phyloP scores from a whole-genome alignment of 1,284 basidiomycete genomes.

The Sporisorium scitamineum region DNA sequence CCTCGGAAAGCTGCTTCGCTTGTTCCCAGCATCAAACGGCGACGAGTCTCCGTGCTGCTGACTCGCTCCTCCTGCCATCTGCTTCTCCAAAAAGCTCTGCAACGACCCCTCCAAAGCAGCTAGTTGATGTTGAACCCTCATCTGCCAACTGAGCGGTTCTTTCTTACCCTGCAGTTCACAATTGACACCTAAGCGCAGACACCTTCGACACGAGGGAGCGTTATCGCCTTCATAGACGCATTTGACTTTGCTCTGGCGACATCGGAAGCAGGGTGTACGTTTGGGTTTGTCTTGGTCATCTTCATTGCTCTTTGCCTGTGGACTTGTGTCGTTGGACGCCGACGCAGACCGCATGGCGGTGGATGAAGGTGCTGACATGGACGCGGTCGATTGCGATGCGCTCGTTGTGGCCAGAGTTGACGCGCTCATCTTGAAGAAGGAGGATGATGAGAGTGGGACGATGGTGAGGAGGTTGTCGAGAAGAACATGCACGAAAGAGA shows the following conservation, averaged over 20 bases:
- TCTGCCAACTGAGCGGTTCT: conserved; percentile 44
- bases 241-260: conserved; percentile 41
- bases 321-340: conserved; percentile 12
- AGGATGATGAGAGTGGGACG: not conserved
- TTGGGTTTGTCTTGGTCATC: conserved; percentile 31
- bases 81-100: conserved; percentile 36
- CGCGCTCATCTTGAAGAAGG: not conserved
- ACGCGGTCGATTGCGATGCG: not conserved
- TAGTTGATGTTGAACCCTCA: conserved; percentile 39
- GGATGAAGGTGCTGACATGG: conserved; percentile 4
- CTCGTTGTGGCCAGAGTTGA: not conserved
- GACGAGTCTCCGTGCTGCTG: not conserved
- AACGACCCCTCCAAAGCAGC: conserved; percentile 31
- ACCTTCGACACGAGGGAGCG: conserved; percentile 26
- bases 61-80: not conserved
- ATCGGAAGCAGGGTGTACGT: conserved; percentile 37
- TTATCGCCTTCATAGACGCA: conserved; percentile 33
- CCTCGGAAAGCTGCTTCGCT: conserved; percentile 17
- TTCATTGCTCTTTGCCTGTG: conserved; percentile 26
- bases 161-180: conserved; percentile 41
- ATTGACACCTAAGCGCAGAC: conserved; percentile 24
- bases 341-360: conserved; percentile 1
- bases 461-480: not conserved
- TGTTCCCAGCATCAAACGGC: not conserved
- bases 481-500: not conserved